Conservation (phyloP, 1,284 basidiomycete genomes). For the Cryptococcus amylolentus region DNA sequence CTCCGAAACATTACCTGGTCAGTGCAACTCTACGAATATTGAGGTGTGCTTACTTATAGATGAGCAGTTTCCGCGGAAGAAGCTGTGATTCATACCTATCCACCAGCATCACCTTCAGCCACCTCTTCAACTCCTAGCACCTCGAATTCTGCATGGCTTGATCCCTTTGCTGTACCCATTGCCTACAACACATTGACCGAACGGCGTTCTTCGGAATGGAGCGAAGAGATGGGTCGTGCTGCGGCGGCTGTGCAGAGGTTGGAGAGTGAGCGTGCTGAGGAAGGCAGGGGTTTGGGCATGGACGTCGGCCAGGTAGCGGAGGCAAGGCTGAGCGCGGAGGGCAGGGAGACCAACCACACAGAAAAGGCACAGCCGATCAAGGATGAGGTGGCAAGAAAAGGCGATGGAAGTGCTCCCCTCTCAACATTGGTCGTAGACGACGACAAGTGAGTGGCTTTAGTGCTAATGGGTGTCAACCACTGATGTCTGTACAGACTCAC, state of each 20-base stretch:
- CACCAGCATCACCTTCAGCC: not conserved
- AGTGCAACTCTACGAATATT: not conserved
- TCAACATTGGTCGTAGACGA: slow-evolving; percentile 50
- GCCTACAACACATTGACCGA: not conserved
- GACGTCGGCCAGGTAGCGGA: not conserved
- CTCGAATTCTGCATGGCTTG: slow-evolving; percentile 12
- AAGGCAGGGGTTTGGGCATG: not conserved
- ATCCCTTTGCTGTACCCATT: slow-evolving; percentile 13
- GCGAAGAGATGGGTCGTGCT: slow-evolving; percentile 4
- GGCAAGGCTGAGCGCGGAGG: not conserved
- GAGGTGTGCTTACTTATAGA: not conserved
- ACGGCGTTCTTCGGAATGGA: slow-evolving; percentile 15
- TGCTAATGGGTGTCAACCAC: not conserved
- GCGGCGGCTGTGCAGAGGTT: not conserved
- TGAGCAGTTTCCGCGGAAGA: slow-evolving; percentile 16
- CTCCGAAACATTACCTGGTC: not conserved
- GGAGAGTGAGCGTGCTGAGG: not conserved
- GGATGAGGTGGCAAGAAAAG: not conserved
- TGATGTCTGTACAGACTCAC: slow-evolving; percentile 58
- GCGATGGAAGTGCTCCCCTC: slow-evolving; percentile 29
- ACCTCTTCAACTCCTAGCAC: slow-evolving; percentile 5
- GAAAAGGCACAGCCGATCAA: not conserved
- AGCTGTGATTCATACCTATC: slow-evolving; percentile 20
- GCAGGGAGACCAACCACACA: not conserved
- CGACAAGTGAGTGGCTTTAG: slow-evolving; percentile 39